Evolutionary conservation across 768 basidiomycete species (phyloP).

Genomic region (Artomyces pyxidatus): DNA sequence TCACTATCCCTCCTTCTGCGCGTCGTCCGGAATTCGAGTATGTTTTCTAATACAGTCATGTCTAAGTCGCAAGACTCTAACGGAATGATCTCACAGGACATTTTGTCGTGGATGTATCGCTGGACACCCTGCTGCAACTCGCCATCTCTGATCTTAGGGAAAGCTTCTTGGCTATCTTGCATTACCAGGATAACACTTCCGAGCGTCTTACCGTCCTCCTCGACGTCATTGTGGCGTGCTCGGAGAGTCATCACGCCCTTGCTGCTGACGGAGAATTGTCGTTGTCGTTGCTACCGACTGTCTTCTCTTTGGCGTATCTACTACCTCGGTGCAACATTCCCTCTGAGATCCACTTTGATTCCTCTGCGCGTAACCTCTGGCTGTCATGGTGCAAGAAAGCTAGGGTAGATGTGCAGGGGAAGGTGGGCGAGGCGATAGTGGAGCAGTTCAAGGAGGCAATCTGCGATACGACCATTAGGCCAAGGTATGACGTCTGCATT

Average conservation of each 20-base stretch:
- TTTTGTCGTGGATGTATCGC: slow-evolving; percentile 26
- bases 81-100: slow-evolving; percentile 16
- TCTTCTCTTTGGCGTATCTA: slow-evolving; percentile 44
- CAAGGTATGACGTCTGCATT: slow-evolving; percentile 23
- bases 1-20: slow-evolving; percentile 29
- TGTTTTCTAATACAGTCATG: slow-evolving; percentile 8
- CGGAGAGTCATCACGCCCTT: neutral
- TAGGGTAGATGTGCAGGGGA: slow-evolving; percentile 17
- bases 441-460: slow-evolving; percentile 35
- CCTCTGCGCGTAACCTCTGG: slow-evolving; percentile 26
- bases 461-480: slow-evolving; percentile 25
- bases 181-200: slow-evolving; percentile 3
- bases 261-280: neutral
- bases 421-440: slow-evolving; percentile 30
- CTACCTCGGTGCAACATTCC: slow-evolving; percentile 28
- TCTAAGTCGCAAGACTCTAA: neutral
- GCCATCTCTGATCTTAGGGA: slow-evolving; percentile 13
- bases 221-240: slow-evolving; percentile 8
- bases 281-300: slow-evolving; percentile 28
- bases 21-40: slow-evolving; percentile 36
- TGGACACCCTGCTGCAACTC: slow-evolving; percentile 22
- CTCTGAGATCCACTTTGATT: slow-evolving; percentile 10
- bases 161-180: slow-evolving; percentile 5
- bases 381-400: slow-evolving; percentile 18
- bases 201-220: slow-evolving; percentile 1